Base-by-base conservation (phyloP, 2,329 filamentous ascomycete genomes). In the Rutstroemia sp. region DNA sequence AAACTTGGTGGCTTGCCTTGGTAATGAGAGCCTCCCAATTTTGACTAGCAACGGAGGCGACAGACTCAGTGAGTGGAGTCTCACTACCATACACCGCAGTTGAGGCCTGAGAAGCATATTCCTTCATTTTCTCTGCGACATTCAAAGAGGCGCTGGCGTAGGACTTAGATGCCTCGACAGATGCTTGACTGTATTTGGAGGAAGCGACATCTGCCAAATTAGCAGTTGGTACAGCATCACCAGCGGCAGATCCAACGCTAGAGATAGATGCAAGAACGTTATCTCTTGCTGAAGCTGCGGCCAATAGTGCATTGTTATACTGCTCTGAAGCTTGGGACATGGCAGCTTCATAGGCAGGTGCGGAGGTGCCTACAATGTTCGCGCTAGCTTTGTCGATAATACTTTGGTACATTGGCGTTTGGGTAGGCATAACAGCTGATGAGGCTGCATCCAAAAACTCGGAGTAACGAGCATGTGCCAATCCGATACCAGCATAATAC, bases 391-490 rank as follows among this genome's bases (percentile, higher is more conserved):
- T 61, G 50, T 50, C 61, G 25, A 63, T 63, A 8, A 72, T 53
- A 54, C 64, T 69, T 41, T 73, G 65, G 54, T 73, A 68, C 48
- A 64, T 65, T 50, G 83, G 72, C 1, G 76, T 82, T 2, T 82
- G 78, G 0, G 81, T 84, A 16, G 83, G 80, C 10, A 82, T 81
- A 42, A 89, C 75, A 19, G 84, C 88, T 38, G 80, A 83, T 9
- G 87, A 89, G 7, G 88, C 89, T 4, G 85, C 83, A 12, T 78
- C 77, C 2, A 94, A 62, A 65, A 94, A 92, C 50, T 86, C 85
- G 5, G 85, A 83, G 69, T 94, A 94, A 39, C 86, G 82, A 45
- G 84, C 88, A 65, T 95, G 87, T 0, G 90, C 89, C 46, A 89
- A 71, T 27, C 89, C 89, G 23, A 94, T 71, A 10, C 86, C 88